Conservation (phyloP, 2,329 filamentous ascomycete species). For the Periconia sp. region DNA sequence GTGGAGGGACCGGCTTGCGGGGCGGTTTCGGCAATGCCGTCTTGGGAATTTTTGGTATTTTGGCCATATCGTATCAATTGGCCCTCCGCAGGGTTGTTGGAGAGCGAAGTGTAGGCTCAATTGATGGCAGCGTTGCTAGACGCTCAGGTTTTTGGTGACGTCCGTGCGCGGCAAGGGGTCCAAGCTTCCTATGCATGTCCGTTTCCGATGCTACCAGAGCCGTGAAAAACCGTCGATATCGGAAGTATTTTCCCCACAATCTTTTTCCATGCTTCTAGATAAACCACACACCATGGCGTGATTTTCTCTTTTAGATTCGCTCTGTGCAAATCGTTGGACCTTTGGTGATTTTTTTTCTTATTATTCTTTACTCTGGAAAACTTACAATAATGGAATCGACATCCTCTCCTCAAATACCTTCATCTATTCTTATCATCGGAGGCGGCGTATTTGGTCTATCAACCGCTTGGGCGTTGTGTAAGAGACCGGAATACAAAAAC, state of each 20-base stretch:
- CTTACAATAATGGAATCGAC: conserved; percentile 21
- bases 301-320: not conserved
- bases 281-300: conserved; percentile 7
- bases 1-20: conserved; percentile 11
- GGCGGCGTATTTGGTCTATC: conserved; percentile 61
- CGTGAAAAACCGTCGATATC: conserved; percentile 16
- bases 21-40: conserved; percentile 20
- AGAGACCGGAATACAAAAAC: conserved; percentile 55
- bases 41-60: conserved; percentile 33
- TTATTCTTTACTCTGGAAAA: not conserved
- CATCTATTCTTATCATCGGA: conserved; percentile 52
- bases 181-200: not conserved
- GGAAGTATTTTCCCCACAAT: conserved; percentile 15
- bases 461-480: conserved; percentile 70
- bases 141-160: conserved; percentile 13
- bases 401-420: conserved; percentile 30
- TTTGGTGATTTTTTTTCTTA: not conserved
- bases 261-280: conserved; percentile 5
- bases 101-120: conserved; percentile 16
- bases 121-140: conserved; percentile 14
- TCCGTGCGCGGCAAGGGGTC: not conserved
- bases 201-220: not conserved
- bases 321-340: not conserved
- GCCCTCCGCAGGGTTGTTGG: not conserved
- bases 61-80: conserved; percentile 29